phyloP scores from a whole-genome alignment of 805 yeast genomes.

The Candida ulmi region DNA sequence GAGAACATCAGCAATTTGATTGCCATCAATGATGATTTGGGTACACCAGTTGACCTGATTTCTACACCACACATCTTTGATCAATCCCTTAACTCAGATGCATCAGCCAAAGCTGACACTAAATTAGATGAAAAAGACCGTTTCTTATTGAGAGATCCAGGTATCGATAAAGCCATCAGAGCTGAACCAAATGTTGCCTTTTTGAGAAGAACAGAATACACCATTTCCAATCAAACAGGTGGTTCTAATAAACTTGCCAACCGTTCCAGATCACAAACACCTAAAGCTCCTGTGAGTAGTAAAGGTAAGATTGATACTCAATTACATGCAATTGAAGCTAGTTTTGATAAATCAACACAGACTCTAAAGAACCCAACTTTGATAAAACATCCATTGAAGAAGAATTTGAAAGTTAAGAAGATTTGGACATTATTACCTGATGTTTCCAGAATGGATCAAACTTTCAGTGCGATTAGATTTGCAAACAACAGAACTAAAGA shows the following conservation, averaged over 20 bases:
- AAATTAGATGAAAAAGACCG: constrained; percentile 75
- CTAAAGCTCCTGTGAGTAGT: constrained; percentile 7
- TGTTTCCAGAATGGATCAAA: constrained; percentile 82
- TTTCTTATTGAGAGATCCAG: constrained; percentile 75
- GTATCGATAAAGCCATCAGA: constrained; percentile 30
- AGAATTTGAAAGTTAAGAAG: constrained; percentile 63
- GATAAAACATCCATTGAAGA: constrained; percentile 76
- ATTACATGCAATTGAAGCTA: constrained; percentile 65
- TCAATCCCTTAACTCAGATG: constrained; percentile 19
- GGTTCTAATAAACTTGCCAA: neutral
- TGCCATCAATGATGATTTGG: constrained; percentile 54
- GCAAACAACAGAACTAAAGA: constrained; percentile 32
- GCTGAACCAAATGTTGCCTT: constrained; percentile 54
- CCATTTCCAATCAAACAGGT: constrained; percentile 22
- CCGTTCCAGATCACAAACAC: constrained; percentile 17
- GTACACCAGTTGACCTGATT: constrained; percentile 73
- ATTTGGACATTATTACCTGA: constrained; percentile 87
- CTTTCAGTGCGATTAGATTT: constrained; percentile 59
- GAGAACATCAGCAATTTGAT: constrained; percentile 65
- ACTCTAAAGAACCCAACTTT: constrained; percentile 35
- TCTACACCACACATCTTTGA: constrained; percentile 65
- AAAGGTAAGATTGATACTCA: constrained; percentile 38
- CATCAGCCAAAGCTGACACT: constrained; percentile 19
- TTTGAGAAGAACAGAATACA: constrained; percentile 91
- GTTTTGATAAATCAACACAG: constrained; percentile 60